Evolutionary conservation across 768 basidiomycete genomes (phyloP).

Genomic region (Lactifluus pinguis): DNA sequence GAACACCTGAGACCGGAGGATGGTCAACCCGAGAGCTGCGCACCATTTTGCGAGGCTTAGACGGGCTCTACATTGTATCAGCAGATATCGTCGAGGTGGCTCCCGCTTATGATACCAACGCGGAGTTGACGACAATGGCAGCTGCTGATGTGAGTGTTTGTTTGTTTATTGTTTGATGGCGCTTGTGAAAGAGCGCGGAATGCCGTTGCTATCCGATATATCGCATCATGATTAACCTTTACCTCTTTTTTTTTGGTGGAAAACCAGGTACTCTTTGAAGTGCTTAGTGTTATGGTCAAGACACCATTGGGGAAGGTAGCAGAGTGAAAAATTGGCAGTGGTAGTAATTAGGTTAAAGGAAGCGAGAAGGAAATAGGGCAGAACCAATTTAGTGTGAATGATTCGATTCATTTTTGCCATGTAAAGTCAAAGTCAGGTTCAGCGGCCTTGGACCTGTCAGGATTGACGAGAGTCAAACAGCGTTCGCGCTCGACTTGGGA

Average conservation of each 20-base stretch:
- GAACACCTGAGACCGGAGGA: slow-evolving; percentile 77
- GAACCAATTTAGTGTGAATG: background rate
- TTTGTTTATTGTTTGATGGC: background rate
- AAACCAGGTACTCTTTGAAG: slow-evolving; percentile 59
- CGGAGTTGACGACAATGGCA: slow-evolving; percentile 54
- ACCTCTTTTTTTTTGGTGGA: background rate
- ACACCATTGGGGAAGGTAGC: slow-evolving; percentile 55
- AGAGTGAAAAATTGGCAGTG: background rate
- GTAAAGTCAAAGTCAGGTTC: background rate
- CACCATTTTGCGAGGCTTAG: slow-evolving; percentile 65
- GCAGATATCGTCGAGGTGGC: slow-evolving; percentile 83
- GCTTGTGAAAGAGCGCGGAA: background rate
- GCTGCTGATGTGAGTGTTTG: slow-evolving; percentile 44
- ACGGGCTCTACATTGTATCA: slow-evolving; percentile 67
- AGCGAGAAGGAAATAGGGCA: background rate
- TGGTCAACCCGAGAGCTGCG: slow-evolving; percentile 81
- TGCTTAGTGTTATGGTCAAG: slow-evolving; percentile 72
- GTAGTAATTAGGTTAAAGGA: no score
- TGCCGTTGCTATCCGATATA: background rate
- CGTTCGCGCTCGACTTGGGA: no score
- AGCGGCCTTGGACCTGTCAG: no score
- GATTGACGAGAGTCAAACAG: no score
- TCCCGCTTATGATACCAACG: slow-evolving; percentile 68
- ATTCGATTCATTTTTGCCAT: background rate
- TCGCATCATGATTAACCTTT: background rate